These are phyloP conservation scores for Chloropicon primus DNA, from an alignment of 139 green algal species.

Conservation along the genomic window DNA sequence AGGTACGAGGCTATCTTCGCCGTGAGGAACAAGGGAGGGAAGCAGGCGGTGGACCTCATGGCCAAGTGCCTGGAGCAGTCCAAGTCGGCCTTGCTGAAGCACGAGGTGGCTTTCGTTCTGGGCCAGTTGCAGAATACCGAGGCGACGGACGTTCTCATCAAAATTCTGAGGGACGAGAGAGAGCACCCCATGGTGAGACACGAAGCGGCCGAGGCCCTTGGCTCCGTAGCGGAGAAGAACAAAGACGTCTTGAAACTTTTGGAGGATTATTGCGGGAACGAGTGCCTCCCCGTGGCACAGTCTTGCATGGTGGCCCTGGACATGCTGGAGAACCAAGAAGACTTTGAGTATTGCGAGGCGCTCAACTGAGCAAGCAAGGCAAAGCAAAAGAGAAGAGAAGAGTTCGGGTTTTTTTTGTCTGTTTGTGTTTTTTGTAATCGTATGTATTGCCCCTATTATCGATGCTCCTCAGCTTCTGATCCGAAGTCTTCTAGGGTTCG, in stretches of 20 bases:
- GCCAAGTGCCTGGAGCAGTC: neutral
- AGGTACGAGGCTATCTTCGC: slow-evolving; percentile 91
- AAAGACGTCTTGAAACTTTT: slow-evolving; percentile 4
- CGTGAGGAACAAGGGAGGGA: slow-evolving; percentile 75
- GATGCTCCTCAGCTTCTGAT: neutral
- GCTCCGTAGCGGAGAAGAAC: slow-evolving; percentile 18
- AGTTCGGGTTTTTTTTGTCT: no score
- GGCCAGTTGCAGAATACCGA: slow-evolving; percentile 84
- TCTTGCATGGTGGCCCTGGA: slow-evolving; percentile 91
- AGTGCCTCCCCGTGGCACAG: slow-evolving; percentile 84
- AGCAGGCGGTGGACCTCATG: slow-evolving; percentile 27
- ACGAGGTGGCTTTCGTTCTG: slow-evolving; percentile 93
- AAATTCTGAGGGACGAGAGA: slow-evolving; percentile 34
- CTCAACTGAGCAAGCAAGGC: neutral
- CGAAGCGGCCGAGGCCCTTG: slow-evolving; percentile 93
- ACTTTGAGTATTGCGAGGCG: slow-evolving; percentile 26
- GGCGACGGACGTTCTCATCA: slow-evolving; percentile 38
- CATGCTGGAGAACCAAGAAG: slow-evolving; percentile 74
- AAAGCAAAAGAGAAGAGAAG: no score
- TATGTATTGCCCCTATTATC: no score
- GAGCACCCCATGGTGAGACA: slow-evolving; percentile 97
- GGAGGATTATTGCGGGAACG: slow-evolving; percentile 35
- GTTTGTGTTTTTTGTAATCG: no score
- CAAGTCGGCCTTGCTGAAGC: slow-evolving; percentile 59
- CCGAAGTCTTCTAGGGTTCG: neutral